A percentile compares a stretch with the other conserved stretches of the same genome.
Evolutionary conservation across 2,329 filamentous ascomycete species (phyloP).

Genomic region (Aspergillus persii): DNA sequence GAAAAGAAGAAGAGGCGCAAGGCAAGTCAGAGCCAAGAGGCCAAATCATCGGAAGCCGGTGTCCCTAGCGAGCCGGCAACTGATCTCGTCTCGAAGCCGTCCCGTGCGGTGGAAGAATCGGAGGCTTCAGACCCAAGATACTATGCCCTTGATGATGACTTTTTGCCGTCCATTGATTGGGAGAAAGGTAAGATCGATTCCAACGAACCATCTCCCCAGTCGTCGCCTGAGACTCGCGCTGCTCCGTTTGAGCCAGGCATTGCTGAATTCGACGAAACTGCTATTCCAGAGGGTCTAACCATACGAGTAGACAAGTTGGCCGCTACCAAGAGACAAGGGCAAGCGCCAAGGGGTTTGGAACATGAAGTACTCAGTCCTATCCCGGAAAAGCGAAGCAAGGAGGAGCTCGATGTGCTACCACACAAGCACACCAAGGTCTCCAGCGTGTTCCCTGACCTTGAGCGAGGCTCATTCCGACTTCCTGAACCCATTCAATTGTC

Average conservation of each 20-base stretch:
- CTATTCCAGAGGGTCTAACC: slow-evolving; percentile 24
- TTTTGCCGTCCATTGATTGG: slow-evolving; percentile 40
- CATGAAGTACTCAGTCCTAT: neutral
- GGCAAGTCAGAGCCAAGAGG: slow-evolving; percentile 3
- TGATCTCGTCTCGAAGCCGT: neutral
- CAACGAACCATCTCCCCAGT: slow-evolving; percentile 22
- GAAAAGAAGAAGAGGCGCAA: slow-evolving; percentile 34
- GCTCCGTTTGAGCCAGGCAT: slow-evolving; percentile 23
- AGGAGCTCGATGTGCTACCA: slow-evolving; percentile 7
- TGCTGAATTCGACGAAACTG: slow-evolving; percentile 28
- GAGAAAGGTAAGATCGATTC: slow-evolving; percentile 26
- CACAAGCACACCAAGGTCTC: slow-evolving; percentile 30
- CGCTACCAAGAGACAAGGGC: slow-evolving; percentile 22
- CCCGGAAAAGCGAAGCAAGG: slow-evolving; percentile 15
- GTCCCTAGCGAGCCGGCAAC: neutral
- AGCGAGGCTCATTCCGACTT: slow-evolving; percentile 33
- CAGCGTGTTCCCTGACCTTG: slow-evolving; percentile 36
- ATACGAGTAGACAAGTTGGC: slow-evolving; percentile 11
- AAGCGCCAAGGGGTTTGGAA: neutral
- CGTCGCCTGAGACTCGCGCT: slow-evolving; percentile 22
- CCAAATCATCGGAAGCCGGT: slow-evolving; percentile 3
- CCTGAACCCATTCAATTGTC: slow-evolving; percentile 20
- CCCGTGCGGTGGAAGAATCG: slow-evolving; percentile 7
- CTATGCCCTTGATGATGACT: slow-evolving; percentile 28
- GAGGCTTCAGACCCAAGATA: slow-evolving; percentile 1